These are phyloP conservation scores for Dendrobium nobile DNA, from an alignment of 106 monocot species.

Conservation along the genomic window DNA sequence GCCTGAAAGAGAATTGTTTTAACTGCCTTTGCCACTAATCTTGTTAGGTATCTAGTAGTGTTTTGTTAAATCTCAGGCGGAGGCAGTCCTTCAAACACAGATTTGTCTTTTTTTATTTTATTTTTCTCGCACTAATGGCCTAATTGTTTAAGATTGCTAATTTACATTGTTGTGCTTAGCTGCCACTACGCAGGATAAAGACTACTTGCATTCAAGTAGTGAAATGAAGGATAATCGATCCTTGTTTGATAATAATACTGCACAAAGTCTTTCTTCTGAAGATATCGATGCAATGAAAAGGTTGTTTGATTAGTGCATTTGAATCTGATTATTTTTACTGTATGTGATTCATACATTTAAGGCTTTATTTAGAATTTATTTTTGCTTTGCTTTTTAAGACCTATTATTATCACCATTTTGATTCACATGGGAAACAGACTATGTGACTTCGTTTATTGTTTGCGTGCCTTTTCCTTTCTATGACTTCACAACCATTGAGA, in stretches of 20 bases:
- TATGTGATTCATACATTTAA: not conserved
- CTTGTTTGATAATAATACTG: conserved; percentile 79
- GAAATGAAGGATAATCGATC: conserved; percentile 71
- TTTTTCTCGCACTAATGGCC: not conserved
- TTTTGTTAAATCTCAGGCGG: not conserved
- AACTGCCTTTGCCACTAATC: not conserved
- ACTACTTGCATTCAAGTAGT: conserved; percentile 14
- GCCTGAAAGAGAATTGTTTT: not conserved
- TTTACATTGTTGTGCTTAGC: conserved; percentile 17
- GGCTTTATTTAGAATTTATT: not conserved
- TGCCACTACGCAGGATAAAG: conserved; percentile 20
- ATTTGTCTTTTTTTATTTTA: not conserved
- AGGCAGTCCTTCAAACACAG: not conserved
- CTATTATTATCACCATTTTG: not conserved
- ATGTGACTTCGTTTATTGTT: no score
- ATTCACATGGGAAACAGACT: not conserved
- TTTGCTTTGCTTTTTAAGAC: not conserved
- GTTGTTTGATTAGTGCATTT: conserved; percentile 13
- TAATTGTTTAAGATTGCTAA: not conserved
- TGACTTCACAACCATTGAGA: not conserved
- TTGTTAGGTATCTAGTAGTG: not conserved
- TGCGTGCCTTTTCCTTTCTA: no score
- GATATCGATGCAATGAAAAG: conserved; percentile 86
- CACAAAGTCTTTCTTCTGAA: conserved; percentile 70
- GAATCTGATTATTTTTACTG: not conserved